Evolutionary conservation across 2,329 filamentous ascomycete genomes (phyloP), one percentile per base, ranked within the genome.

Genomic region (Aspergillus ibericus): DNA sequence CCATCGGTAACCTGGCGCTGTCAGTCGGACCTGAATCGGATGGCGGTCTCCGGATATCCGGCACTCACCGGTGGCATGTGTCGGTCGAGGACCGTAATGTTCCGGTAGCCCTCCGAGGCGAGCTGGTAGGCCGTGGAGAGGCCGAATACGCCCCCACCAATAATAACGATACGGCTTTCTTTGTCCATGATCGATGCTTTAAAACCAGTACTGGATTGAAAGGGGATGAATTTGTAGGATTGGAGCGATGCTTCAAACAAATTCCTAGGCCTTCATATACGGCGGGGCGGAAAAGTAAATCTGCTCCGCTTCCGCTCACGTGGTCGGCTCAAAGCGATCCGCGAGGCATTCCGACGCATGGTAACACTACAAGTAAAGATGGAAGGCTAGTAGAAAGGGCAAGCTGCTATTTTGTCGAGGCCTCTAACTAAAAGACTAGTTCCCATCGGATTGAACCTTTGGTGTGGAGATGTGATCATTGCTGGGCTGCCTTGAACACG

Each of bases 1-100:
- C 70, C 72, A 60, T 72, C 72, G 46, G 68, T 61, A 9, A 69
- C 66, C 53, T 66, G 35, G n/a, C 12, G 4, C 27, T 38, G 40
- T 54, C 29, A 55, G 36, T 25, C 5, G n/a, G 27, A 10, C 15
- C 3, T 18, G 7, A 3, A 10, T 18, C 5, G 16, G 36, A 12
- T 12, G 16, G 9, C 3, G 9, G 16, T 25, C 8, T 18, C 9
- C 15, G 13, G 13, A 48, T n/a, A 12, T 16, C 16, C 16, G 18
- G 18, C 32, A n/a, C 34, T 36, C 35, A 63, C 61, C 15, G 63
- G 63, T 20, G 63, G 61, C 35, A 63, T 51, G 20, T 58, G 56
- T 15, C 63, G 54, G 35, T 64, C 63, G 16, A 64, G 56, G 15
- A 64, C 58, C 0, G 57, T 38, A 3, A 64, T 42, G 27, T 64